Conservation (phyloP, 2,329 filamentous ascomycete genomes). For the Apiospora marii region DNA sequence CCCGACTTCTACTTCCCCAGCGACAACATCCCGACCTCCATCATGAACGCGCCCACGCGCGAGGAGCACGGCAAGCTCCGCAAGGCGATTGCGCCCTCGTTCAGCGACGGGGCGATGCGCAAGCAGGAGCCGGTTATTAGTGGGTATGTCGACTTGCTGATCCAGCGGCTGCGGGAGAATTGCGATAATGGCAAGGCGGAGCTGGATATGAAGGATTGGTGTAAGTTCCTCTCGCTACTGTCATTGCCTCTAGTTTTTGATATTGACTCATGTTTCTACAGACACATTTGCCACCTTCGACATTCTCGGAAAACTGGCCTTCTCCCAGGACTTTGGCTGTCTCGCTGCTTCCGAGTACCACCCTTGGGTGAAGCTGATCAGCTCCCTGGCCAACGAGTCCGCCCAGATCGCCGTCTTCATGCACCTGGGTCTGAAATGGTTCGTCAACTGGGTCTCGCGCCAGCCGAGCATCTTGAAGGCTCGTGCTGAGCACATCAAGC, state of each 20-base stretch:
- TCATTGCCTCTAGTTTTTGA: no score
- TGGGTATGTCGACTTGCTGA: slow-evolving; percentile 7
- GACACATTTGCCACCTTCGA: slow-evolving; percentile 22
- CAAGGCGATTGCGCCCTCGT: not conserved
- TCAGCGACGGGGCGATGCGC: slow-evolving; percentile 21
- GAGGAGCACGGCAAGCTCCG: slow-evolving; percentile 23
- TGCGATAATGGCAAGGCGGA: not conserved
- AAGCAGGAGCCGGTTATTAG: slow-evolving; percentile 21
- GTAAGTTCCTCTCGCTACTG: not conserved
- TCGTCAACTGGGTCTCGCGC: slow-evolving; percentile 9
- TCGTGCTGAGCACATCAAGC: slow-evolving; percentile 15
- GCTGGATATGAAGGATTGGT: slow-evolving; percentile 15
- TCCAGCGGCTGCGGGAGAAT: slow-evolving; percentile 21
- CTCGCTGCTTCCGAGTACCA: slow-evolving; percentile 16
- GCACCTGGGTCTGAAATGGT: slow-evolving; percentile 13
- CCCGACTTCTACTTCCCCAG: slow-evolving; percentile 22
- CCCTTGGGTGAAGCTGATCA: slow-evolving; percentile 25
- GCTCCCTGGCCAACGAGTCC: slow-evolving; percentile 3
- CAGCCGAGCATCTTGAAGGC: slow-evolving; percentile 13
- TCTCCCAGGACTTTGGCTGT: slow-evolving; percentile 22
- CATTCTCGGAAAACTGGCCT: slow-evolving; percentile 11
- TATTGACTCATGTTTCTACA: not conserved
- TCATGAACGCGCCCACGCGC: slow-evolving; percentile 23
- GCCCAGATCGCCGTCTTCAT: slow-evolving; percentile 6
- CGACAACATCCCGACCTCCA: slow-evolving; percentile 16